These are phyloP conservation scores for Phyllosticta capitalensis DNA, from an alignment of 2,329 filamentous ascomycete species.

Conservation along the genomic window DNA sequence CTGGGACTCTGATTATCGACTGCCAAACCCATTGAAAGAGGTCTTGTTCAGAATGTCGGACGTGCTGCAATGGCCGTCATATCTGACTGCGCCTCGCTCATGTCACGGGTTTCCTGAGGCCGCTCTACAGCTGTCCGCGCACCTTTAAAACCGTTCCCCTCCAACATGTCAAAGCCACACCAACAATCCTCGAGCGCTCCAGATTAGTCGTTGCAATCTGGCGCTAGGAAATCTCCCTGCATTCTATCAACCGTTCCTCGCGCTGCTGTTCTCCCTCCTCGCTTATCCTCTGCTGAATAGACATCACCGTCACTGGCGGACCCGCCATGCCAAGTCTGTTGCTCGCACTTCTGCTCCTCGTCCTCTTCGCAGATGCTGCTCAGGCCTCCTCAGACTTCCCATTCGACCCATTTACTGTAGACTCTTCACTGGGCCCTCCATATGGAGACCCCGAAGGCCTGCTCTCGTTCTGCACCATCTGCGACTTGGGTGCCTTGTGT, in stretches of 20 bases:
- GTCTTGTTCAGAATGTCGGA: neutral
- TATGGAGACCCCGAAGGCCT: neutral
- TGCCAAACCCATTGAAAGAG: neutral
- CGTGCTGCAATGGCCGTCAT: neutral
- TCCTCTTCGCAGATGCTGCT: neutral
- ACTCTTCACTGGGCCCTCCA: neutral
- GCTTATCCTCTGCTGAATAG: neutral
- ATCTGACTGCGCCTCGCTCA: neutral
- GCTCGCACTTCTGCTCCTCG: neutral
- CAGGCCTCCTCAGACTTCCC: neutral
- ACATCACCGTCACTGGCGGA: neutral
- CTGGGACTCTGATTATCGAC: neutral
- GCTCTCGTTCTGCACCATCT: neutral
- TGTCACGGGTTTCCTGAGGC: neutral
- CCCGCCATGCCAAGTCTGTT: neutral
- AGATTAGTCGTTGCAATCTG: neutral
- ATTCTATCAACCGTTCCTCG: neutral
- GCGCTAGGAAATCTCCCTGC: neutral
- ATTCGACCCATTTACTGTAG: neutral
- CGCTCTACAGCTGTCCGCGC: neutral
- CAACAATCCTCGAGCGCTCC: neutral
- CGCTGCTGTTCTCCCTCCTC: neutral
- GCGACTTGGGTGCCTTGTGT: neutral
- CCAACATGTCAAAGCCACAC: neutral
- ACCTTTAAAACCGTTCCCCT: neutral